Conservation (phyloP, 2,329 filamentous ascomycete genomes). For the Xylariomycetidae sp. region DNA sequence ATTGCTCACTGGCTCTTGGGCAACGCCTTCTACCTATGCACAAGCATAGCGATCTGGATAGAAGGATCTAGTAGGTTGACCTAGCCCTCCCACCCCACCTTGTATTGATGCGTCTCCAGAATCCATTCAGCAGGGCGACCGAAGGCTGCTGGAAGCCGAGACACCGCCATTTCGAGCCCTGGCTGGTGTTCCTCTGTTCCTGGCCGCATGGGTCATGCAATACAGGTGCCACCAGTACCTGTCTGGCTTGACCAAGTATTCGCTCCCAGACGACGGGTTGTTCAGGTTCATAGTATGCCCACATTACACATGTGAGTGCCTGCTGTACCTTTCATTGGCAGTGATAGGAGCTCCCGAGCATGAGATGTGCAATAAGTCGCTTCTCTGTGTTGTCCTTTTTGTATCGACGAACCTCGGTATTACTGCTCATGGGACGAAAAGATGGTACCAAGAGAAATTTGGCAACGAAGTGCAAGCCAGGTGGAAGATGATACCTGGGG, state of each 20-base stretch:
- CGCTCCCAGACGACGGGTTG: constrained; percentile 64
- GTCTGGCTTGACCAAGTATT: constrained; percentile 71
- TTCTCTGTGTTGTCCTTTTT: constrained; percentile 65
- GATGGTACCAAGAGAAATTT: constrained; percentile 76
- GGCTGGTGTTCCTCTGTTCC: constrained; percentile 56
- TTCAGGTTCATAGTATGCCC: constrained; percentile 74
- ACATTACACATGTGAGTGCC: constrained; percentile 85
- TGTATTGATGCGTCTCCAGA: constrained; percentile 19
- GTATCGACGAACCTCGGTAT: constrained; percentile 73
- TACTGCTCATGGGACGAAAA: constrained; percentile 70
- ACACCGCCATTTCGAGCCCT: constrained; percentile 41
- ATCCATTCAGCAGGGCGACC: constrained; percentile 24
- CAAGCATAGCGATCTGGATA: constrained; percentile 75
- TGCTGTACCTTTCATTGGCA: constrained; percentile 75
- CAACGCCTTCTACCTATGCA: constrained; percentile 66
- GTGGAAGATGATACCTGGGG: constrained; percentile 71
- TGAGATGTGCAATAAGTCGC: constrained; percentile 61
- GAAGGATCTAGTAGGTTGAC: constrained; percentile 62
- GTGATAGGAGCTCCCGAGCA: constrained; percentile 66
- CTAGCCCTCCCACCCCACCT: constrained; percentile 5
- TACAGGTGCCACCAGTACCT: constrained; percentile 67
- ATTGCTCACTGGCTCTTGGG: constrained; percentile 77
- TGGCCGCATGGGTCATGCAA: constrained; percentile 66
- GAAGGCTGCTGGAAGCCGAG: constrained; percentile 18
- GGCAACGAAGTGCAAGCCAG: constrained; percentile 57